Conservation (phyloP, 805 yeast genomes). For the Priceomyces medius region DNA sequence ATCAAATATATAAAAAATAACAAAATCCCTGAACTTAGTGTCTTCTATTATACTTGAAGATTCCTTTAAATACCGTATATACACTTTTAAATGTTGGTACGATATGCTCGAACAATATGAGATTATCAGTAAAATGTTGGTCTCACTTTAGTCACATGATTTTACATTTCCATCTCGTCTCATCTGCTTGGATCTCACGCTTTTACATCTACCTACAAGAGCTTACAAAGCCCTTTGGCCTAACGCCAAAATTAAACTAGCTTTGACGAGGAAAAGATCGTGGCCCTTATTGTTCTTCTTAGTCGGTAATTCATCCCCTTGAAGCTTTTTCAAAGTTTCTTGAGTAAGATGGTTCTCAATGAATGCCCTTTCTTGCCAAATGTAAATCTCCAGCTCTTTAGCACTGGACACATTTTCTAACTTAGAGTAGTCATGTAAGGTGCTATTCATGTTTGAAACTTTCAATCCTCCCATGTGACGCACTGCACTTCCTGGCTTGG, state of each 20-base stretch:
- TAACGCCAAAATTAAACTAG: slow-evolving; percentile 26
- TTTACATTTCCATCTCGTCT: too few relatives aligned
- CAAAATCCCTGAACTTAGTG: not conserved
- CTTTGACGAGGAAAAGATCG: slow-evolving; percentile 13
- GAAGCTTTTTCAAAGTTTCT: slow-evolving; percentile 11
- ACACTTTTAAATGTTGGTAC: not conserved
- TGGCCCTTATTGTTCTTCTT: slow-evolving; percentile 9
- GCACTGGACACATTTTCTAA: slow-evolving; percentile 23
- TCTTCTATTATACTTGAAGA: not conserved
- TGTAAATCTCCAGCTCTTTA: slow-evolving; percentile 14
- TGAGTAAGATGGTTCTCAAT: slow-evolving; percentile 23
- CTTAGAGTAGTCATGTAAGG: slow-evolving; percentile 20
- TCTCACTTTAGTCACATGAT: not conserved
- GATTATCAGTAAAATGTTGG: not conserved
- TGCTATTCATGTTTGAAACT: slow-evolving; percentile 19
- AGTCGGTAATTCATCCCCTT: slow-evolving; percentile 14
- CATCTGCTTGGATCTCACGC: too few relatives aligned
- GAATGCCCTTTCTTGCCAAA: slow-evolving; percentile 27
- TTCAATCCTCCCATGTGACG: slow-evolving; percentile 35
- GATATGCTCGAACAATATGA: not conserved
- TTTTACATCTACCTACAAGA: too few relatives aligned
- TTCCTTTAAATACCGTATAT: not conserved
- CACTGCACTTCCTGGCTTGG: slow-evolving; percentile 14
- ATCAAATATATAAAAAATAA: not conserved
- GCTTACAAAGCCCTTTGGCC: slow-evolving; percentile 17